Percentiles rank a stretch among this genome's conserved stretches.
Evolutionary conservation across 208 protist species (phyloP).

Genomic region (Lotmaria passim): DNA sequence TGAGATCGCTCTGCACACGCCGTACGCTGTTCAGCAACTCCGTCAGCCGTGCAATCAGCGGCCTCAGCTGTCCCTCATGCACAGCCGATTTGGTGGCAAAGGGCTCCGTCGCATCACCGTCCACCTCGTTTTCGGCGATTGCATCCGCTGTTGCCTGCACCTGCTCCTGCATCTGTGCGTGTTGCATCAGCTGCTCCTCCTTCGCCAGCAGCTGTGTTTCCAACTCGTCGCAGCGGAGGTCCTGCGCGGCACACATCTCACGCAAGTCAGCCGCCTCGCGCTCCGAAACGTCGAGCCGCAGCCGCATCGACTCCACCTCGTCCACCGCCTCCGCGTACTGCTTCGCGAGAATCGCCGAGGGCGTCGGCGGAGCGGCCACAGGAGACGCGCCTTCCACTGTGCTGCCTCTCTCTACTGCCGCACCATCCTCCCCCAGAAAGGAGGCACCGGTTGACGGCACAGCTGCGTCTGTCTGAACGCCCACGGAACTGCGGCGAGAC

Average conservation of each 20-base stretch:
- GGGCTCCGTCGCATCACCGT: too few relatives aligned
- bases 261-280: conserved; percentile 23
- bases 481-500: background rate
- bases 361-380: background rate
- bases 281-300: conserved; percentile 27
- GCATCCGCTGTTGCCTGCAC: too few relatives aligned
- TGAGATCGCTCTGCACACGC: background rate
- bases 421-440: background rate
- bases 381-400: background rate
- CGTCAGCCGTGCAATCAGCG: conserved; percentile 4
- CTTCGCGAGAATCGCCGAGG: conserved; percentile 26
- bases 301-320: conserved; percentile 27
- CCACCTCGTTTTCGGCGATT: too few relatives aligned
- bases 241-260: conserved; percentile 29
- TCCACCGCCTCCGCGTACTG: conserved; percentile 26
- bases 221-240: conserved; percentile 46
- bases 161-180: conserved; percentile 18
- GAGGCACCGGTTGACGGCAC: background rate
- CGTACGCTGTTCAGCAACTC: conserved; percentile 9
- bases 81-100: background rate
- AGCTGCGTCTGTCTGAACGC: background rate
- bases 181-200: conserved; percentile 49
- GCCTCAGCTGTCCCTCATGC: conserved; percentile 1
- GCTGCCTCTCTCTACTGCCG: background rate
- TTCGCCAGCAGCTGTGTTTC: conserved; percentile 58